Base-by-base conservation (phyloP, 441 rosid species). In the Macaranga tanarius region DNA sequence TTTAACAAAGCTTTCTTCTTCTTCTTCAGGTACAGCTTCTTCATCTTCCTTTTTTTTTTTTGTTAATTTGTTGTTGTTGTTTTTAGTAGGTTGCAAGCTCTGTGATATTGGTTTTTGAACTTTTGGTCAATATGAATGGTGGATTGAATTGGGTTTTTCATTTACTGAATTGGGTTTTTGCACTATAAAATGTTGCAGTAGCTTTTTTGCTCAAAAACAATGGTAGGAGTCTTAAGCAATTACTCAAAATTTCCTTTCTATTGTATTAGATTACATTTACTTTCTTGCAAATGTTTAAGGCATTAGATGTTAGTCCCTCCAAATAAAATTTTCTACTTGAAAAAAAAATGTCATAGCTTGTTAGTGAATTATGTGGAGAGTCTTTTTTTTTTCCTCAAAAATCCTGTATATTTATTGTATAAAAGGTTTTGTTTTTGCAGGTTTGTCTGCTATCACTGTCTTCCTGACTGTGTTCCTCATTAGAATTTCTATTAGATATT, bases 381-480 rank as follows among this genome's bases (percentile, higher is more conserved):
- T 23, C 9, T 3, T 31, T 62, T 17, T 9, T n/a, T 62, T 61
- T n/a, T 10, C 9, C n/a, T 11, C 22, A 19, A 42, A 2, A 10
- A 42, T 7, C 8, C 1, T 34, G 38, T 34, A 34, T 61, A 17
- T 22, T 34, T 61, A 17, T 31, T 7, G 23, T 61, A n/a, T 61
- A 31, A 38, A 31, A 7, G 4, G 45, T 40, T 38, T 2, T 67
- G n/a, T 38, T 68, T 48, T 69, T 45, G 31, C 72, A 69, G 73
- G 73, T 40, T 56, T 56, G 54, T 56, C 42, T 44, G 73, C 64
- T 42, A 16, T 1, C 19, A 40, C 56, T 13, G 50, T 42, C 34
- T 55, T 25, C 73, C 15, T 38, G 62, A 56, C 11, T 60, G 7
- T 16, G 23, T 60, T 60, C 45, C 17, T 4, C 12, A 60, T 60